Percentiles rank a stretch among this genome's conserved stretches.
phyloP scores from a whole-genome alignment of 176 grass and related monocot genomes.

The Poa pratensis region DNA sequence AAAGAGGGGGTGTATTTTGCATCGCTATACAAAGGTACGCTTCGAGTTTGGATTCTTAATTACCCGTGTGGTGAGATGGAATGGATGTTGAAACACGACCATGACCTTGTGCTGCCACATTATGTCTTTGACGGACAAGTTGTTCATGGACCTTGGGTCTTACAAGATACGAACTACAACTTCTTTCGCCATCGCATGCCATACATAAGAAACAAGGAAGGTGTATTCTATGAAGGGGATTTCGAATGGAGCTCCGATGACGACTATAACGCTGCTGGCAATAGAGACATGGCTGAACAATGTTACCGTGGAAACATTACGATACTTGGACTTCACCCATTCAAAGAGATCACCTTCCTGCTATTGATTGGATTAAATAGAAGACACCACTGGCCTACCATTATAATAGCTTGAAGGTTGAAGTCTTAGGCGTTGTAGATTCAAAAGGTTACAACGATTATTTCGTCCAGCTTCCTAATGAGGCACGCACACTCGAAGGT shows the following conservation, averaged over 20 bases:
- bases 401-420: background rate
- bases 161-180: background rate
- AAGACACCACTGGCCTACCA: background rate
- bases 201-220: too few species aligned
- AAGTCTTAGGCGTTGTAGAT: background rate
- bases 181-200: background rate
- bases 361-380: background rate
- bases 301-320: too few species aligned
- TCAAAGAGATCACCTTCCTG: too few species aligned
- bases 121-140: background rate
- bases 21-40: background rate
- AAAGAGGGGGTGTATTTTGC: background rate
- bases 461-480: too few species aligned
- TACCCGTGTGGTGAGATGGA: background rate
- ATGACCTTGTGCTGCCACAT: background rate
- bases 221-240: too few species aligned
- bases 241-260: background rate
- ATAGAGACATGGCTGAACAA: too few species aligned
- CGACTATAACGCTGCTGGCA: too few species aligned
- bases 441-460: background rate
- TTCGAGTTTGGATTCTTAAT: background rate
- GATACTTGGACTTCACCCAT: too few species aligned
- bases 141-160: background rate
- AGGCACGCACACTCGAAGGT: background rate
- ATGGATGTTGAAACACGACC: background rate